These are phyloP conservation scores for Diospyros kaki DNA, from an alignment of 148 eudicot species.

Conservation along the genomic window DNA sequence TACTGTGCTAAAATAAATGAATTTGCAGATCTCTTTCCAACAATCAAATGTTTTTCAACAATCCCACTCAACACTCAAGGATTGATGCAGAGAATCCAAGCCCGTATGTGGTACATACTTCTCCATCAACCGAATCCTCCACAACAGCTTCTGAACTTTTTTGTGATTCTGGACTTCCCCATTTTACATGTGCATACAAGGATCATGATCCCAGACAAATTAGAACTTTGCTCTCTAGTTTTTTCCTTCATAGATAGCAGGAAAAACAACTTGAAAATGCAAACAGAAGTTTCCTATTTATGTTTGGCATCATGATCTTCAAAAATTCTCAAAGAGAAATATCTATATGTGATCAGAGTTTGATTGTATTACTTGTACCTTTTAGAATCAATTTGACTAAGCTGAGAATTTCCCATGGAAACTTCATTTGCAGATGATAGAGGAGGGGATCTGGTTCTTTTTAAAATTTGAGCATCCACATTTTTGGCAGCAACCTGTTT, in stretches of 20 bases:
- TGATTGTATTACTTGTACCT: constrained; percentile 23
- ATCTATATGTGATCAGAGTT: neutral
- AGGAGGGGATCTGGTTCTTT: constrained; percentile 30
- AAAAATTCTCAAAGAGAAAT: neutral
- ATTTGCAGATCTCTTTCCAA: no score
- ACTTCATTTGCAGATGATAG: constrained; percentile 16
- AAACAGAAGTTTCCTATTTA: neutral
- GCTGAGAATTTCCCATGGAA: constrained; percentile 17
- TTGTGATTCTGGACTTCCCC: neutral
- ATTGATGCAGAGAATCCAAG: no score
- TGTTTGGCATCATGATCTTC: neutral
- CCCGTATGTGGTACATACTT: no score
- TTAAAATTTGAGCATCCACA: constrained; percentile 24
- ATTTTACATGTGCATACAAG: neutral
- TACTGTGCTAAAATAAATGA: no score
- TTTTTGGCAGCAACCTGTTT: constrained; percentile 13
- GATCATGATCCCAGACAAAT: neutral
- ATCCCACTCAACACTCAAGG: no score
- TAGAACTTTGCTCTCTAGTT: no score
- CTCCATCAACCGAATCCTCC: no score
- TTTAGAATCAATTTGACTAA: constrained; percentile 11
- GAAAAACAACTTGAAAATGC: no score
- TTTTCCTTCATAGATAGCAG: neutral
- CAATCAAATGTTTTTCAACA: no score
- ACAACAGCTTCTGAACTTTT: no score